Evolutionary conservation across 208 protist genomes (phyloP).

Genomic region (Trypanosoma boissoni): DNA sequence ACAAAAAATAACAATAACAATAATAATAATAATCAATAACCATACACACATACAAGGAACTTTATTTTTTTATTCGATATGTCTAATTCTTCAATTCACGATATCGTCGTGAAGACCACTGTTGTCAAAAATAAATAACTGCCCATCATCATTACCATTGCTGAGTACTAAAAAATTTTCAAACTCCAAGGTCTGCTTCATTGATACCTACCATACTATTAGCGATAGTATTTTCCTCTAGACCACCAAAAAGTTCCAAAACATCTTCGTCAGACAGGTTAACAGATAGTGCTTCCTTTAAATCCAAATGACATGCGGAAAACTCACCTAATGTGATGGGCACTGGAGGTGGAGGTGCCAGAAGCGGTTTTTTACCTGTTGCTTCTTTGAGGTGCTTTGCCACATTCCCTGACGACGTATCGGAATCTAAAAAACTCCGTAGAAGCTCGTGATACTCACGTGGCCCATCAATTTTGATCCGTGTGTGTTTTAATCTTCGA

Average conservation of each 20-base stretch:
- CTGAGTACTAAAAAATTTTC: background rate
- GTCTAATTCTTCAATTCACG: background rate
- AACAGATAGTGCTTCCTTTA: constrained; percentile 15
- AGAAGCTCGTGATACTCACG: constrained; percentile 11
- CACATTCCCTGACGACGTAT: background rate
- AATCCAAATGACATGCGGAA: constrained; percentile 8
- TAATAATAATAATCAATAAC: background rate
- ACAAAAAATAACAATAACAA: constrained; percentile 15
- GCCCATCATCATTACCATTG: background rate
- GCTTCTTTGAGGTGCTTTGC: constrained; percentile 7
- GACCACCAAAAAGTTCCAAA: constrained; percentile 59
- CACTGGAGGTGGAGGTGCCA: constrained; percentile 13
- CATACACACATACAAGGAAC: constrained; percentile 7
- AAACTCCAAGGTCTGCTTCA: constrained; percentile 9
- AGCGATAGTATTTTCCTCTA: constrained; percentile 2
- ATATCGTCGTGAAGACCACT: background rate
- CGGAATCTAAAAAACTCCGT: constrained; percentile 8
- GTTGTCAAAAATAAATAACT: no score
- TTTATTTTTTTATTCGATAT: background rate
- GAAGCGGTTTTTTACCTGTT: constrained; percentile 7
- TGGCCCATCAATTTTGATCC: constrained; percentile 21
- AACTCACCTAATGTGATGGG: constrained; percentile 21
- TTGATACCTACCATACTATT: background rate
- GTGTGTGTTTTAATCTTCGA: constrained; percentile 25
- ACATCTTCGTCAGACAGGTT: constrained; percentile 73